These are phyloP conservation scores for Populus hybrid DNA, from an alignment of 441 rosid genomes.

Conservation along the genomic window DNA sequence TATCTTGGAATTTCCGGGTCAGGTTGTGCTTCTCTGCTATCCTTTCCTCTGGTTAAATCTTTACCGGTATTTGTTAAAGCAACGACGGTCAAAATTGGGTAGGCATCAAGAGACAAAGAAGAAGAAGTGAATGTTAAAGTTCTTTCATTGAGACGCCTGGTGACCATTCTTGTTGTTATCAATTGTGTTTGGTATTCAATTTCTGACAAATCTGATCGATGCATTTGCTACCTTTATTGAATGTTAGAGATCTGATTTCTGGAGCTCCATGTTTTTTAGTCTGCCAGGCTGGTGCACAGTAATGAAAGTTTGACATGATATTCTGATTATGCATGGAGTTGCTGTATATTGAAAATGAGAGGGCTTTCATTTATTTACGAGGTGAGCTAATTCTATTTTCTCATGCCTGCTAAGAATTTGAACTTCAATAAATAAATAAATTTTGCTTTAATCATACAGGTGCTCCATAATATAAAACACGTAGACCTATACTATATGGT, in stretches of 20 bases:
- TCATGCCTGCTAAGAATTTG: not conserved
- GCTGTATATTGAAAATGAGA: not conserved
- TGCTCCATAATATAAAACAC: not conserved
- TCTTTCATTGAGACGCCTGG: not conserved
- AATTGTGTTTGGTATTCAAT: not conserved
- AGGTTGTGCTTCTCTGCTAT: slow-evolving; percentile 63
- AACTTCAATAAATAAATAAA: not conserved
- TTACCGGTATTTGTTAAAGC: slow-evolving; percentile 69
- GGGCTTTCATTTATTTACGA: not conserved
- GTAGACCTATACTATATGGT: not conserved
- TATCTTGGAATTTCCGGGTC: slow-evolving; percentile 18
- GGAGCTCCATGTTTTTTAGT: not conserved
- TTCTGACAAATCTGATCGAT: not conserved
- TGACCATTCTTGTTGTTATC: not conserved
- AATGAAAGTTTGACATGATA: not conserved
- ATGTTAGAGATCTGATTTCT: not conserved
- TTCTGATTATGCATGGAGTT: not conserved
- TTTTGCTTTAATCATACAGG: not conserved
- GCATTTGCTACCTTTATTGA: not conserved
- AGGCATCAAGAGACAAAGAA: slow-evolving; percentile 38
- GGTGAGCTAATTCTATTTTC: not conserved
- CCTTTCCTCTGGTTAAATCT: slow-evolving; percentile 80
- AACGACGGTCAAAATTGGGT: slow-evolving; percentile 59
- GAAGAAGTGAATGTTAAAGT: slow-evolving; percentile 26
- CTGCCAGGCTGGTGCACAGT: not conserved